Evolutionary conservation across 73 alveolate genomes (phyloP).

Genomic region (Stentor coeruleus): DNA sequence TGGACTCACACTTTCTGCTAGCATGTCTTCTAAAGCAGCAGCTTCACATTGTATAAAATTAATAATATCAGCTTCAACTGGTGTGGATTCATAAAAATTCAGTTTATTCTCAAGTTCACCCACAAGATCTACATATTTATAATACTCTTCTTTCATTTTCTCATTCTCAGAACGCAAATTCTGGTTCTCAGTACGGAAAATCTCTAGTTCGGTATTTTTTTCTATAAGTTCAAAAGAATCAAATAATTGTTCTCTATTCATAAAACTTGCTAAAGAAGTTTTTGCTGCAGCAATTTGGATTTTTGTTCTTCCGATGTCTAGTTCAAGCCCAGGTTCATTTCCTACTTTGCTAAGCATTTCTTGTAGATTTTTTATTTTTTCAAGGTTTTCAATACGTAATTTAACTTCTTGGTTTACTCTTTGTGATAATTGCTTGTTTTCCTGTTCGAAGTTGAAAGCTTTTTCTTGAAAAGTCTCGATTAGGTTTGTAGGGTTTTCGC

Average conservation of each 20-base stretch:
- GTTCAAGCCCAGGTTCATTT: not conserved
- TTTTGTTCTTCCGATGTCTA: not conserved
- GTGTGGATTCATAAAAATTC: not conserved
- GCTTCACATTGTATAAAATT: not conserved
- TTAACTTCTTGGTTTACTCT: not conserved
- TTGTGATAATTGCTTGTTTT: no score
- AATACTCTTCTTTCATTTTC: not conserved
- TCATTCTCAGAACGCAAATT: not conserved
- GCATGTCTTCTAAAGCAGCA: slow-evolving; percentile 8
- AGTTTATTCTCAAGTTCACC: not conserved
- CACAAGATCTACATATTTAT: not conserved
- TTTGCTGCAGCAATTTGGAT: not conserved
- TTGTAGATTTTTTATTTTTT: not conserved
- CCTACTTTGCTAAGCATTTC: not conserved
- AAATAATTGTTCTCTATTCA: not conserved
- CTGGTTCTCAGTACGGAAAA: not conserved
- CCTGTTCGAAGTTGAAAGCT: not conserved
- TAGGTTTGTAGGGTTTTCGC: not conserved
- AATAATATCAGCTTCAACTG: not conserved
- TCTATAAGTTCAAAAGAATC: not conserved
- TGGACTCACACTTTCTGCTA: not conserved
- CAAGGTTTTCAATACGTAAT: not conserved
- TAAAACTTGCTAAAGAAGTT: not conserved
- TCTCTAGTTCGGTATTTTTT: not conserved
- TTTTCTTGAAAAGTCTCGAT: not conserved